phyloP scores from a whole-genome alignment of 1,284 basidiomycete species.

The Cutaneotrichosporon cyanovorans region DNA sequence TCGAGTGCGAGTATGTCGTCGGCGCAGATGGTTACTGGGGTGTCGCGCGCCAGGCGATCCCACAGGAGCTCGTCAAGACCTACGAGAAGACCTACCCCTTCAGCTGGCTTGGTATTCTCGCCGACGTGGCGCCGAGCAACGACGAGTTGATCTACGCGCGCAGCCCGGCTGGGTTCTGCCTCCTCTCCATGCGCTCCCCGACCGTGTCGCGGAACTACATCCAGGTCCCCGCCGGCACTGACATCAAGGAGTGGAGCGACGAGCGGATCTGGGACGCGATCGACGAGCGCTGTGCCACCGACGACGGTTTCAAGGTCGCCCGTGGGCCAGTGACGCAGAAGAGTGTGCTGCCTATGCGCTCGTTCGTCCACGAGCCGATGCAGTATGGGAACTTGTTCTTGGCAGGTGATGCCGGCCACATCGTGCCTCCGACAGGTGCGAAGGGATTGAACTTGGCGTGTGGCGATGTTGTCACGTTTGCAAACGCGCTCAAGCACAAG shows the following conservation, averaged over 20 bases:
- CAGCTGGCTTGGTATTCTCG: constrained; percentile 18
- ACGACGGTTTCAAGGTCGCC: constrained; percentile 17
- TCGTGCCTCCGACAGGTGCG: constrained; percentile 17
- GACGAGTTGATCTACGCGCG: constrained; percentile 20
- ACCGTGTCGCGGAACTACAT: constrained; percentile 18
- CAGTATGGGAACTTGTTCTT: constrained; percentile 17
- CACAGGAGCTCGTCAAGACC: constrained; percentile 8
- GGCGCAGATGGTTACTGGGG: constrained; percentile 18
- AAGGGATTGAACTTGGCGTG: constrained; percentile 19
- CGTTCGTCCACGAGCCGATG: constrained; percentile 21
- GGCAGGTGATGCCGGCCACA: constrained; percentile 19
- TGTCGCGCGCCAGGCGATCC: constrained; percentile 16
- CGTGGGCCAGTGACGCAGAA: constrained; percentile 16
- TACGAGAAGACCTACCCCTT: constrained; percentile 19
- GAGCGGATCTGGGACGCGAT: constrained; percentile 18
- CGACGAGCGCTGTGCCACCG: constrained; percentile 11
- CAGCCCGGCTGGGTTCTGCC: constrained; percentile 13
- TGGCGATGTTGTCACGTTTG: constrained; percentile 19
- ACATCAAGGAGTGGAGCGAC: constrained; percentile 16
- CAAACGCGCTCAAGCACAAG: constrained; percentile 17
- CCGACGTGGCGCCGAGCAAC: constrained; percentile 17
- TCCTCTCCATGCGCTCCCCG: constrained; percentile 17
- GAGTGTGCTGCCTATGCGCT: constrained; percentile 18
- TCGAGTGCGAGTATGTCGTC: constrained; percentile 14
- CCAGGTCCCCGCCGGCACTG: constrained; percentile 16